Percentiles rank a stretch among this genome's conserved stretches.
Evolutionary conservation across 768 basidiomycete genomes (phyloP).

Genomic region (Glaciozyma antarctica): DNA sequence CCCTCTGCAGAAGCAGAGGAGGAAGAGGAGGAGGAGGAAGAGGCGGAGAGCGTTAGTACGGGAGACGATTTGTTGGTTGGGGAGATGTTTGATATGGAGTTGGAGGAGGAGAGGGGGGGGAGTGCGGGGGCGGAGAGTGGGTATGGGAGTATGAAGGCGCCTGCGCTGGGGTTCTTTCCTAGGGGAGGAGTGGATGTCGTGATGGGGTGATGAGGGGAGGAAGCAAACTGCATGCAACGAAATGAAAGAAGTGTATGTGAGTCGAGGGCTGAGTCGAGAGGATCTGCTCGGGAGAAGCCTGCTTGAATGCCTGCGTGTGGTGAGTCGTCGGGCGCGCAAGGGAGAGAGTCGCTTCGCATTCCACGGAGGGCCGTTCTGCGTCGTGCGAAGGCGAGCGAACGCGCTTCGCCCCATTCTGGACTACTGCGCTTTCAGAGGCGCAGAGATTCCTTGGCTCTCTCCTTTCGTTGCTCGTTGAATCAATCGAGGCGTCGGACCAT

Average conservation of each 20-base stretch:
- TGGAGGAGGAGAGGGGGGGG: constrained; percentile 13
- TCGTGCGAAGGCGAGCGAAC: too few relatives aligned
- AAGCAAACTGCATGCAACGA: not conserved
- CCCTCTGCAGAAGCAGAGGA: constrained; percentile 13
- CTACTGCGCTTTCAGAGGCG: too few relatives aligned
- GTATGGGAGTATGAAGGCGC: not conserved
- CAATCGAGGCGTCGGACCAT: too few relatives aligned
- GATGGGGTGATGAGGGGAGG: not conserved
- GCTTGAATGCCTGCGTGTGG: not conserved
- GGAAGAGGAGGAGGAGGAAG: constrained; percentile 22
- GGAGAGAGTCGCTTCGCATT: too few relatives aligned
- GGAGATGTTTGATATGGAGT: constrained; percentile 33
- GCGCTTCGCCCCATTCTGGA: too few relatives aligned
- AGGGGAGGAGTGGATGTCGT: not conserved
- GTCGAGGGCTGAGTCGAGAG: not conserved
- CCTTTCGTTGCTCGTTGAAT: too few relatives aligned
- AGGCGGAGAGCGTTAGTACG: constrained; percentile 11
- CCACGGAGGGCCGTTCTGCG: too few relatives aligned
- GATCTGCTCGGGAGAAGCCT: not conserved
- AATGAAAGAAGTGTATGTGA: not conserved
- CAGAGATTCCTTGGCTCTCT: too few relatives aligned
- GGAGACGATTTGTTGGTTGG: constrained; percentile 23
- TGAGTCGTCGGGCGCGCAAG: not conserved
- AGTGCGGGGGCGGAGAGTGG: not conserved
- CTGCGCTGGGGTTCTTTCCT: not conserved